Evolutionary conservation across 495 filamentous ascomycete species (phyloP).

Genomic region (Evernia prunastri): DNA sequence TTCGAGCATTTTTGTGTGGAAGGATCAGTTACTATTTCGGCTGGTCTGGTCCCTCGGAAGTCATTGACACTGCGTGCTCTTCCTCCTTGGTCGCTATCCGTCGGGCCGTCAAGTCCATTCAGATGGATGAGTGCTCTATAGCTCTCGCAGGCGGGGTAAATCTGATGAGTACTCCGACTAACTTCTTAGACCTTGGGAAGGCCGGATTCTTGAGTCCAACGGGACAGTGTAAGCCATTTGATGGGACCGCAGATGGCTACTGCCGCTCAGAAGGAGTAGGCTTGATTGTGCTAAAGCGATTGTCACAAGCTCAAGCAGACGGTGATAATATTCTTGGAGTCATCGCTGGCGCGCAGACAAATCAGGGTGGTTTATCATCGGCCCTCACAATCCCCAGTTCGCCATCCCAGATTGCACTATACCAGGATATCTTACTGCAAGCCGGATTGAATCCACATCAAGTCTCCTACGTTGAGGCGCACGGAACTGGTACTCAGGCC

Average conservation of each 20-base stretch:
- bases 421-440: slow-evolving; percentile 11
- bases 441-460: slow-evolving; percentile 17
- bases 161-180: slow-evolving; percentile 27
- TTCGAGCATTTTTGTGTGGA: slow-evolving; percentile 29
- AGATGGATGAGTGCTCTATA: slow-evolving; percentile 30
- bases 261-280: slow-evolving; percentile 36
- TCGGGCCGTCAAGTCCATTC: slow-evolving; percentile 27
- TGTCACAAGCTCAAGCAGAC: slow-evolving; percentile 52
- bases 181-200: slow-evolving; percentile 33
- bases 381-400: slow-evolving; percentile 33
- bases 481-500: slow-evolving; percentile 34
- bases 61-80: slow-evolving; percentile 44
- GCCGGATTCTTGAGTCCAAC: slow-evolving; percentile 40
- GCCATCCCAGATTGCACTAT: slow-evolving; percentile 25
- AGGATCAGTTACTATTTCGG: slow-evolving; percentile 36
- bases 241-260: slow-evolving; percentile 34
- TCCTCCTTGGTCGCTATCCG: slow-evolving; percentile 34
- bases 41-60: slow-evolving; percentile 42
- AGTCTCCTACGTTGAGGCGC: slow-evolving; percentile 33
- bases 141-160: slow-evolving; percentile 37
- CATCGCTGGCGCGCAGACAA: slow-evolving; percentile 49
- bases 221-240: slow-evolving; percentile 61
- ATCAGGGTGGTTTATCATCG: slow-evolving; percentile 37
- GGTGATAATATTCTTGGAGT: slow-evolving; percentile 57
- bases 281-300: slow-evolving; percentile 45